A percentile compares a stretch with the other conserved stretches of the same genome.
These are phyloP conservation scores for Eucalyptus shirleyi DNA, from an alignment of 345 rosid species.

Conservation along the genomic window DNA sequence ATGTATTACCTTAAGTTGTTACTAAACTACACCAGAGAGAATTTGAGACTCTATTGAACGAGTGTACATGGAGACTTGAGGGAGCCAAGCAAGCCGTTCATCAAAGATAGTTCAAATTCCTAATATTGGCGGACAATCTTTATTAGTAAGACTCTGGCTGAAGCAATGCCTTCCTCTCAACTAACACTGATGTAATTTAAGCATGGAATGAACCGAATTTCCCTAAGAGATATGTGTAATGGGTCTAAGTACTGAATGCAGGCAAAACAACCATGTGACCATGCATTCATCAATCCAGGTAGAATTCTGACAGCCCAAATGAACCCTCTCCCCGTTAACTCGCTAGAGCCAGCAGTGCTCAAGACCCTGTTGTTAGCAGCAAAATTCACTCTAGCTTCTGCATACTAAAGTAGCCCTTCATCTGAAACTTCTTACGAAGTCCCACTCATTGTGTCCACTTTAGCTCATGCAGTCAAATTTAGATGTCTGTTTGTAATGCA, in stretches of 20 bases:
- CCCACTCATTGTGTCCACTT: neutral
- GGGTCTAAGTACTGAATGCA: neutral
- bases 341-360: neutral
- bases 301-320: neutral
- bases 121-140: neutral
- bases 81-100: neutral
- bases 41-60: neutral
- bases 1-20: neutral
- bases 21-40: neutral
- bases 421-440: neutral
- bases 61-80: neutral
- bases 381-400: neutral
- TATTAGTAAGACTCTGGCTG: neutral
- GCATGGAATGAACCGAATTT: neutral
- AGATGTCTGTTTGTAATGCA: neutral
- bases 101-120: neutral
- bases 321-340: neutral
- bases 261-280: neutral
- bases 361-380: neutral
- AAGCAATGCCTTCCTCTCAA: neutral
- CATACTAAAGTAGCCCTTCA: neutral
- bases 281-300: neutral
- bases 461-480: neutral
- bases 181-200: neutral
- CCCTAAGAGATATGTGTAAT: neutral